Evolutionary conservation across 1,139 yeast species (phyloP).

Genomic region (Suhomyces terraborum): DNA sequence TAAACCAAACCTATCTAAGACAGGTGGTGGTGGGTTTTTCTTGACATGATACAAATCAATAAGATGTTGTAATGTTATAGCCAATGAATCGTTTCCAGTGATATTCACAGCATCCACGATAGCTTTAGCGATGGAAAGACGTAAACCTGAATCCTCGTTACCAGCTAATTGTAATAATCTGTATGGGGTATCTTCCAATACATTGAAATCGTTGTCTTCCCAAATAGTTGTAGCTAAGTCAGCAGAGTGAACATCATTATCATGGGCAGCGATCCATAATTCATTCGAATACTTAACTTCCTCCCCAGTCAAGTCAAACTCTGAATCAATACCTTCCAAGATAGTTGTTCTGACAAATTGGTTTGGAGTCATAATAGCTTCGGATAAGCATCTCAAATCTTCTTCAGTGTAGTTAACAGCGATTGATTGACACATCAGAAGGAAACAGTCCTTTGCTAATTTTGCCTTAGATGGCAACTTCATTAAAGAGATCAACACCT

Average conservation of each 20-base stretch:
- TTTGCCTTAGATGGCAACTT: slow-evolving; percentile 77
- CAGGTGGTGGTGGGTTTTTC: slow-evolving; percentile 76
- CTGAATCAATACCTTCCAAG: slow-evolving; percentile 83
- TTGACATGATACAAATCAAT: slow-evolving; percentile 58
- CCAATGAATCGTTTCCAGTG: slow-evolving; percentile 28
- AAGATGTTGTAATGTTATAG: slow-evolving; percentile 42
- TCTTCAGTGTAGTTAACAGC: slow-evolving; percentile 56
- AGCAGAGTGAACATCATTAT: slow-evolving; percentile 63
- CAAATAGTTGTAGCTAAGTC: slow-evolving; percentile 80
- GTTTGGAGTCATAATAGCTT: slow-evolving; percentile 62
- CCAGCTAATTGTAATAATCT: slow-evolving; percentile 54
- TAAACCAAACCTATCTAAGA: slow-evolving; percentile 77
- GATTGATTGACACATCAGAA: slow-evolving; percentile 72
- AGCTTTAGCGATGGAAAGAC: slow-evolving; percentile 68
- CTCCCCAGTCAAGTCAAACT: slow-evolving; percentile 67
- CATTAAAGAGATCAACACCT: slow-evolving; percentile 65
- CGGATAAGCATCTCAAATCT: slow-evolving; percentile 63
- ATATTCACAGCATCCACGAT: slow-evolving; percentile 50
- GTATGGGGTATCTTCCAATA: slow-evolving; percentile 46
- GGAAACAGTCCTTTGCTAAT: slow-evolving; percentile 77
- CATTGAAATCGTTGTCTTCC: slow-evolving; percentile 67
- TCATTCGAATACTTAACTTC: slow-evolving; percentile 60
- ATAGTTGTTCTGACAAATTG: slow-evolving; percentile 75
- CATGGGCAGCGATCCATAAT: slow-evolving; percentile 78
- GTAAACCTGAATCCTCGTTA: slow-evolving; percentile 59